These are phyloP conservation scores for Vigna reflexopilosa DNA, from an alignment of 306 rosid species.

Conservation along the genomic window DNA sequence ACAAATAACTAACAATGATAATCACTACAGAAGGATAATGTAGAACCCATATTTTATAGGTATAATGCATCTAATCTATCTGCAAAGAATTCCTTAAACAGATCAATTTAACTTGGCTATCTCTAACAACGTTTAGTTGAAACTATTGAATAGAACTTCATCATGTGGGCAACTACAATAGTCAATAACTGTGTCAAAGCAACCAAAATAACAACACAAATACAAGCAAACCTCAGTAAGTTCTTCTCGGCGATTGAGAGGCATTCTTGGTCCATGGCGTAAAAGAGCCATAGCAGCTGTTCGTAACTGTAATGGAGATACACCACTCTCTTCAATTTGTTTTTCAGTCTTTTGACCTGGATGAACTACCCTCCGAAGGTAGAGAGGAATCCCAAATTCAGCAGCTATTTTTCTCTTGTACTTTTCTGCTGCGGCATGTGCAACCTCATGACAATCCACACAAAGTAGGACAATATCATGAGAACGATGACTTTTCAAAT, in stretches of 20 bases:
- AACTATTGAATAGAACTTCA: slow-evolving; percentile 24
- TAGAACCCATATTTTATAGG: slow-evolving; percentile 35
- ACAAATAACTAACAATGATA: slow-evolving; percentile 19
- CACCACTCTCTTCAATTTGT: slow-evolving; percentile 68
- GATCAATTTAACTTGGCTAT: background rate
- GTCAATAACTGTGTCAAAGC: slow-evolving; percentile 5
- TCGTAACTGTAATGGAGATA: slow-evolving; percentile 89
- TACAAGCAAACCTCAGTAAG: slow-evolving; percentile 67
- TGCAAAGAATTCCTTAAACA: slow-evolving; percentile 6
- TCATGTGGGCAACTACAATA: slow-evolving; percentile 16
- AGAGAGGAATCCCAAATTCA: slow-evolving; percentile 95
- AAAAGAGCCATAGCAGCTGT: slow-evolving; percentile 95
- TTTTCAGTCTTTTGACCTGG: slow-evolving; percentile 52
- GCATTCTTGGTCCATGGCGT: slow-evolving; percentile 94
- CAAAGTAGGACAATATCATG: slow-evolving; percentile 96
- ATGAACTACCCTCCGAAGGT: slow-evolving; percentile 74
- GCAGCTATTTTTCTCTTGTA: slow-evolving; percentile 76
- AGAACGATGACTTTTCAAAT: slow-evolving; percentile 96
- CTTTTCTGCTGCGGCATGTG: slow-evolving; percentile 98
- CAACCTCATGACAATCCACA: slow-evolving; percentile 97
- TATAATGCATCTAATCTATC: slow-evolving; percentile 6
- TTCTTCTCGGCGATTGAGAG: slow-evolving; percentile 74
- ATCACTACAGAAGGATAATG: background rate
- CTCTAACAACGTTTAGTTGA: slow-evolving; percentile 29
- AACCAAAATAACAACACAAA: slow-evolving; percentile 31